Evolutionary conservation across 306 rosid species (phyloP), one percentile per base, ranked within the genome.

Genomic region (Mimosa pudica): DNA sequence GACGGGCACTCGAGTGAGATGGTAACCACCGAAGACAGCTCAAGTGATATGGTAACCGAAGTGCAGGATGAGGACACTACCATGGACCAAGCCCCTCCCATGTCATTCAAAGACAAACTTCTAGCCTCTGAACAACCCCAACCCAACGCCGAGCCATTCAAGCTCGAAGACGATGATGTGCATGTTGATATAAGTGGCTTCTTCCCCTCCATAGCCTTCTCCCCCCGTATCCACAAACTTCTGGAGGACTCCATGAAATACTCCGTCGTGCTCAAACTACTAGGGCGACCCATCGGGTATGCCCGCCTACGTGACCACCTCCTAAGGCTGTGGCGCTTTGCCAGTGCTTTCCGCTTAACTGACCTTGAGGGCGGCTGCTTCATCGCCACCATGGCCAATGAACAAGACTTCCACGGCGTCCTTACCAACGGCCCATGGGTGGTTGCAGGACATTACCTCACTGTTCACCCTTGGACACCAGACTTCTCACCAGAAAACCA

Each of bases 111-210:
- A 4, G 41, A 38, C 41, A 38, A 38, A 4, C 41, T 38, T 4
- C 41, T 38, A 38, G 4, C 3, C 4, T 2, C 2, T 2, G 41
- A 38, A 38, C 41, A 4, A 38, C 3, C 51, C 0, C 0, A 2
- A 0, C 1, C 51, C 2, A 0, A 0, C 2, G 51, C 8, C 0
- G 13, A 48, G 2, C 16, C 10, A 2, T 10, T 48, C 3, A 3
- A 0, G 4, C 3, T 12, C 14, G 4, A 9, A 11, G 54, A 48
- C 0, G 54, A 4, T 1, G 54, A 48, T 11, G 17, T 48, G 0
- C 1, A 10, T 0, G 2, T 48, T 0, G 54, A 1, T 0, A 48
- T 0, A 2, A 2, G 12, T 12, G 54, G 16, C 4, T 1, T 0
- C 3, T 12, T 48, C 3, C 54, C 54, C 3, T 1, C 17, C 4